phyloP scores from a whole-genome alignment of 2,329 filamentous ascomycete species.

The Epichloe uncinata region DNA sequence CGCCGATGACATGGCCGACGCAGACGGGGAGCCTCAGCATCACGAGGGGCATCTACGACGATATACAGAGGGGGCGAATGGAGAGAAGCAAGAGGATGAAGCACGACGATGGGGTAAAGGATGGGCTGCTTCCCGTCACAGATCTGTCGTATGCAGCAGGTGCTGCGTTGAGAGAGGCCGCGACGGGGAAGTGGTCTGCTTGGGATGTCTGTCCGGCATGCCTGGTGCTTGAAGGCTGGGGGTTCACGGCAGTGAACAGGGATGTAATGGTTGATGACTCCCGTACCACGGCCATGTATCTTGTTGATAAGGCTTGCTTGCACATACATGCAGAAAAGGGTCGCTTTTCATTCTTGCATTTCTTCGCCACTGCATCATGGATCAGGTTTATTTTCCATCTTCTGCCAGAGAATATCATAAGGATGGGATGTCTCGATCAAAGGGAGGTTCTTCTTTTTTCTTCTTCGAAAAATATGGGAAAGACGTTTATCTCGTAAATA shows the following conservation, averaged over 20 bases:
- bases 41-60: constrained; percentile 4
- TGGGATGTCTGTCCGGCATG: constrained; percentile 43
- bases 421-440: no score
- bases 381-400: no score
- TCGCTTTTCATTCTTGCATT: not conserved
- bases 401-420: no score
- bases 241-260: not conserved
- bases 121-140: constrained; percentile 32
- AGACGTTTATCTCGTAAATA: no score
- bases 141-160: constrained; percentile 47
- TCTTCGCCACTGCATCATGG: not conserved
- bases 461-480: no score
- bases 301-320: not conserved
- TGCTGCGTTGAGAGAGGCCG: constrained; percentile 54
- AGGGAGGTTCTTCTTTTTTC: no score
- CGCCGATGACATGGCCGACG: constrained; percentile 19
- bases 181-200: constrained; percentile 53
- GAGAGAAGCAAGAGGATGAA: not conserved
- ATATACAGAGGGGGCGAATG: not conserved
- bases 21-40: not conserved
- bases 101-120: constrained; percentile 9
- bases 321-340: no score
- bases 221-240: constrained; percentile 20
- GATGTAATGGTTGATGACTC: not conserved
- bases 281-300: not conserved